Percentiles rank a stretch among this genome's conserved stretches.
Evolutionary conservation across 2,329 filamentous ascomycete genomes (phyloP).

Genomic region (Cryphonectria naterciae): DNA sequence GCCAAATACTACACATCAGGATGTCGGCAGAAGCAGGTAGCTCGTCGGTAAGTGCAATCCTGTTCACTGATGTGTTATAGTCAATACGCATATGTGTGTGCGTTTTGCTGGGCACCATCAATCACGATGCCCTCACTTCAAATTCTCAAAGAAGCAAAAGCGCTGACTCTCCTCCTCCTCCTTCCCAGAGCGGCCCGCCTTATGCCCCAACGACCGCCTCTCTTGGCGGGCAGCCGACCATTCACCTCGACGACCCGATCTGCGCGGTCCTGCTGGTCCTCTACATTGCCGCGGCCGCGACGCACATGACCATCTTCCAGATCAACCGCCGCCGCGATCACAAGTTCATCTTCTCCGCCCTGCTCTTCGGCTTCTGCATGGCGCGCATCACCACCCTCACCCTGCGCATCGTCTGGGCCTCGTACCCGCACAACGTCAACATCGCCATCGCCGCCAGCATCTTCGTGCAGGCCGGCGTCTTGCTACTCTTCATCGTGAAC

Average conservation of each 20-base stretch:
- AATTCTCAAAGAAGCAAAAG: not conserved
- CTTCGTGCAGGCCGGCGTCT: conserved; percentile 73
- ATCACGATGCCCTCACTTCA: not conserved
- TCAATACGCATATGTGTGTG: not conserved
- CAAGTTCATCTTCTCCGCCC: conserved; percentile 63
- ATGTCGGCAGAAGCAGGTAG: conserved; percentile 3
- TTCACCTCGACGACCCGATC: conserved; percentile 66
- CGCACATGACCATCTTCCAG: conserved; percentile 63
- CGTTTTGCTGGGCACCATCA: not conserved
- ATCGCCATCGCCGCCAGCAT: conserved; percentile 66
- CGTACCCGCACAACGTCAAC: conserved; percentile 42
- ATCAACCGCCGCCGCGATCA: conserved; percentile 54
- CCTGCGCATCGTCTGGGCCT: conserved; percentile 59
- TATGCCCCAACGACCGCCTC: conserved; percentile 50
- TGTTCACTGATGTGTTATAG: not conserved
- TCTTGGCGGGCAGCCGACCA: conserved; percentile 62
- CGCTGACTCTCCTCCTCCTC: not conserved
- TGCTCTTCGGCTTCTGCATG: conserved; percentile 63
- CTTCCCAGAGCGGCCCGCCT: conserved; percentile 38
- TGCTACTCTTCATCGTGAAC: conserved; percentile 79
- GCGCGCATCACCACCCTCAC: conserved; percentile 56
- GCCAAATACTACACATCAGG: not conserved
- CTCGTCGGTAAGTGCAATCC: not conserved
- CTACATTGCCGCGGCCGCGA: conserved; percentile 56
- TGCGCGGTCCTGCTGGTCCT: conserved; percentile 64